Evolutionary conservation across 306 rosid genomes (phyloP), one percentile per base, ranked within the genome.

Genomic region (Ochetophila trinervis): DNA sequence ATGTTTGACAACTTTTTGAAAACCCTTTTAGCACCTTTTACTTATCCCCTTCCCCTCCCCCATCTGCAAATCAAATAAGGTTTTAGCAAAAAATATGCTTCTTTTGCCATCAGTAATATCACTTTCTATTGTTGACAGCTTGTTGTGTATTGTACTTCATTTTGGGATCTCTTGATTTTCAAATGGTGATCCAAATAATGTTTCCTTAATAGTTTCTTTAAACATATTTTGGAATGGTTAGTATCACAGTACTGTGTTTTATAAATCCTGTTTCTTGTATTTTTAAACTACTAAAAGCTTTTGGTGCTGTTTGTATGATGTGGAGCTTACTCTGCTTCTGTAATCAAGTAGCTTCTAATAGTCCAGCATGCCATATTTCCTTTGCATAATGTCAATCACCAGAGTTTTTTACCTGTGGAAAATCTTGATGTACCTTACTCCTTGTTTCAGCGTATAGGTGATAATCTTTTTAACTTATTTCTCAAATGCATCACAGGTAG

Each of bases 401-500:
- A 1, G 8, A 10, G 3, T 27, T 27, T 51, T 66, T 35, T 64
- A 49, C 21, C 32, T 21, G 30, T 17, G 4, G 63, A 1, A 65
- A 62, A 42, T 57, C 24, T 19, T 32, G 44, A 58, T 23, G 11
- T 36, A 22, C 37, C 12, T 35, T 22, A 19, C 55, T 76, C 21
- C 24, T 56, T 49, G 21, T 44, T 44, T 67, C 23, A 2, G 13
- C 6, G 2, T 12, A 15, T 21, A 4, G n/a, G 30, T 5, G 17
- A 24, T 23, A 59, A 16, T 58, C 18, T 14, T 51, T 9, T n/a
- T 17, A 15, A 44, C 32, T 48, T 24, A 27, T 30, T 35, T 61
- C 13, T 23, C 50, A 13, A 57, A 32, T 14, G 60, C 63, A 20
- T 63, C 65, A 53, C 76, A 92, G 98, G 98, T 92, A 59, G 98